These are phyloP conservation scores for Dacryopinax spathularia DNA, from an alignment of 768 basidiomycete genomes.

Conservation along the genomic window DNA sequence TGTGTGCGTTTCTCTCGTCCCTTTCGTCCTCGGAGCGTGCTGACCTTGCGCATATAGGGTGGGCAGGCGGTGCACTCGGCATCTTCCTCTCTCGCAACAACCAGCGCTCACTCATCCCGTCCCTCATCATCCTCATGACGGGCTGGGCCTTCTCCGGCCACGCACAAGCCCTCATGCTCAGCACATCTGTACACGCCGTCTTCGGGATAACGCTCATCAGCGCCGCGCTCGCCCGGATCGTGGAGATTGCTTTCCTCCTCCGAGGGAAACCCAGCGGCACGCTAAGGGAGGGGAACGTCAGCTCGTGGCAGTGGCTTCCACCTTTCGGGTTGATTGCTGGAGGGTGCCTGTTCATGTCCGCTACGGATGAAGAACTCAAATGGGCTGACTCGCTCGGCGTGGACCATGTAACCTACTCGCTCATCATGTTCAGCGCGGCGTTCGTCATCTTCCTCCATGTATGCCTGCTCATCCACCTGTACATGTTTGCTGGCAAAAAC, in stretches of 20 bases:
- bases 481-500: background rate
- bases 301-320: slow-evolving; percentile 72
- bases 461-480: background rate
- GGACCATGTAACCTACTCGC: slow-evolving; percentile 83
- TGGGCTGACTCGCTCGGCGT: slow-evolving; percentile 57
- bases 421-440: slow-evolving; percentile 54
- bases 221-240: slow-evolving; percentile 62
- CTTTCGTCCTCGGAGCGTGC: slow-evolving; percentile 5
- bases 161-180: slow-evolving; percentile 68
- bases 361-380: slow-evolving; percentile 77
- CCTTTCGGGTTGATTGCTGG: slow-evolving; percentile 71
- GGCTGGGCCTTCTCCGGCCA: slow-evolving; percentile 93
- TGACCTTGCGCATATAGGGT: slow-evolving; percentile 45
- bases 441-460: background rate
- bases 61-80: slow-evolving; percentile 82
- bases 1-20: slow-evolving; percentile 36
- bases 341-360: slow-evolving; percentile 82
- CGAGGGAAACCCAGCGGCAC: slow-evolving; percentile 18
- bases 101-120: slow-evolving; percentile 17
- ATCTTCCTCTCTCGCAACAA: slow-evolving; percentile 68
- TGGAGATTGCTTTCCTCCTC: slow-evolving; percentile 71
- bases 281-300: slow-evolving; percentile 25
- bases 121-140: slow-evolving; percentile 42
- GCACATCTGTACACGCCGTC: slow-evolving; percentile 68
- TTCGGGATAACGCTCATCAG: slow-evolving; percentile 80